Evolutionary conservation across 345 rosid species (phyloP).

Genomic region (Bruguiera gymnorhiza): DNA sequence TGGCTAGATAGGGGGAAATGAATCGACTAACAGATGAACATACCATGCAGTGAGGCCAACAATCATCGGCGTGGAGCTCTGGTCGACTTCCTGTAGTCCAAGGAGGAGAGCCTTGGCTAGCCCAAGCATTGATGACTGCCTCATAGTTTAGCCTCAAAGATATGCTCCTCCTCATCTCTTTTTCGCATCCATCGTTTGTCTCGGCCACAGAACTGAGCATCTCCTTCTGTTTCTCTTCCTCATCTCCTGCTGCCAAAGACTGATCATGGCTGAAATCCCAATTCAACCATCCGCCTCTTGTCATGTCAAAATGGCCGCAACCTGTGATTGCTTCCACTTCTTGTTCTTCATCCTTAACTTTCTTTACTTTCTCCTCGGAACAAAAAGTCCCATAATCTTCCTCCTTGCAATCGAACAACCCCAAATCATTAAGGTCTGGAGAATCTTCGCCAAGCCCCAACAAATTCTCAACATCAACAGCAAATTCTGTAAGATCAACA

Average conservation of each 20-base stretch:
- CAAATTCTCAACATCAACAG: constrained; percentile 50
- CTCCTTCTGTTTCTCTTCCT: constrained; percentile 9
- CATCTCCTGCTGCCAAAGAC: not conserved
- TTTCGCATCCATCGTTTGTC: constrained; percentile 12
- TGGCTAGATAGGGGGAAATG: no score
- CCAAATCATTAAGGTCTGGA: constrained; percentile 18
- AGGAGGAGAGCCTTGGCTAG: constrained; percentile 45
- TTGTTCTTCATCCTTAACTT: constrained; percentile 42
- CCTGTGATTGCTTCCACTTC: constrained; percentile 8
- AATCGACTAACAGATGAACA: not conserved
- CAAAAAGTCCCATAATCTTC: constrained; percentile 9
- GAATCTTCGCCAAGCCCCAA: constrained; percentile 30
- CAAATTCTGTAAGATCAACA: constrained; percentile 45
- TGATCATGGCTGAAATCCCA: constrained; percentile 27
- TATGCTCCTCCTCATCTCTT: constrained; percentile 24
- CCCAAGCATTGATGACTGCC: constrained; percentile 49
- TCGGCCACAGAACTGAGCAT: not conserved
- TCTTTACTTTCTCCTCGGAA: constrained; percentile 10
- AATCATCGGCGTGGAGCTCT: constrained; percentile 24
- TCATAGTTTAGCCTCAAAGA: constrained; percentile 48
- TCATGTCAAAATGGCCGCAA: constrained; percentile 3
- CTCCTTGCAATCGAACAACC: constrained; percentile 20
- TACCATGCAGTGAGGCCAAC: constrained; percentile 44
- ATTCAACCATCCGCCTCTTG: constrained; percentile 10
- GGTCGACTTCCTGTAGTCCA: constrained; percentile 51